These are phyloP conservation scores for Sarcodon aspratus DNA, from an alignment of 768 basidiomycete genomes.

Conservation along the genomic window DNA sequence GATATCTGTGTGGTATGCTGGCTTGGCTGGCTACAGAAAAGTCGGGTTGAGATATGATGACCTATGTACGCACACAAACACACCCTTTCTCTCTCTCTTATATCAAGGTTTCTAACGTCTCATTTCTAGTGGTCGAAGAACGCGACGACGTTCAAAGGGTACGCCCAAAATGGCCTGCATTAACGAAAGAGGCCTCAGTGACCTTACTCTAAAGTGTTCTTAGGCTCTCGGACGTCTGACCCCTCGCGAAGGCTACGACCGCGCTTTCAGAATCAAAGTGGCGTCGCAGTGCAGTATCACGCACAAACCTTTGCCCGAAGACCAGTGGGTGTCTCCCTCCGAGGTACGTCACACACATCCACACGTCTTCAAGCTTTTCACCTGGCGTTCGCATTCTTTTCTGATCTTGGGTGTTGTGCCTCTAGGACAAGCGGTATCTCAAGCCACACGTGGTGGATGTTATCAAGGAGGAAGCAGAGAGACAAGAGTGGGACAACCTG, in stretches of 20 bases:
- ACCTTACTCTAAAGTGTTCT: not conserved
- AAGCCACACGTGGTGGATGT: constrained; percentile 66
- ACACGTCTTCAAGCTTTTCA: not conserved
- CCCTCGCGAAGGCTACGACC: constrained; percentile 75
- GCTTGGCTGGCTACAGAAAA: constrained; percentile 72
- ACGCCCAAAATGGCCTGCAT: constrained; percentile 11
- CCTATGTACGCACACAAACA: constrained; percentile 50
- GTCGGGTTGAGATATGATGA: constrained; percentile 93
- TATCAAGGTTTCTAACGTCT: constrained; percentile 2
- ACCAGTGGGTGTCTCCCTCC: constrained; percentile 62
- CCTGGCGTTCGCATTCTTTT: not conserved
- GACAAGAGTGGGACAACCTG: constrained; percentile 71
- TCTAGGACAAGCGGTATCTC: constrained; percentile 85
- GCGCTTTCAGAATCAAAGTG: constrained; percentile 80
- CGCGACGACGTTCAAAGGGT: constrained; percentile 70
- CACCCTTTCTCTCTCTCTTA: not conserved
- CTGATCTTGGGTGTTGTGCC: not conserved
- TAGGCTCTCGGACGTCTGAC: constrained; percentile 83
- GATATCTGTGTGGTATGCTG: constrained; percentile 73
- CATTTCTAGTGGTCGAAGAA: constrained; percentile 60
- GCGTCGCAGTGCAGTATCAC: constrained; percentile 70
- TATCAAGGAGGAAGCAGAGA: constrained; percentile 65
- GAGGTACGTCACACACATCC: constrained; percentile 44
- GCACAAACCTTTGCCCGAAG: constrained; percentile 72
- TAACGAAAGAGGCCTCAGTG: not conserved